These are phyloP conservation scores for Warburgia ugandensis DNA, from an alignment of 164 flowering plant genomes.

Conservation along the genomic window DNA sequence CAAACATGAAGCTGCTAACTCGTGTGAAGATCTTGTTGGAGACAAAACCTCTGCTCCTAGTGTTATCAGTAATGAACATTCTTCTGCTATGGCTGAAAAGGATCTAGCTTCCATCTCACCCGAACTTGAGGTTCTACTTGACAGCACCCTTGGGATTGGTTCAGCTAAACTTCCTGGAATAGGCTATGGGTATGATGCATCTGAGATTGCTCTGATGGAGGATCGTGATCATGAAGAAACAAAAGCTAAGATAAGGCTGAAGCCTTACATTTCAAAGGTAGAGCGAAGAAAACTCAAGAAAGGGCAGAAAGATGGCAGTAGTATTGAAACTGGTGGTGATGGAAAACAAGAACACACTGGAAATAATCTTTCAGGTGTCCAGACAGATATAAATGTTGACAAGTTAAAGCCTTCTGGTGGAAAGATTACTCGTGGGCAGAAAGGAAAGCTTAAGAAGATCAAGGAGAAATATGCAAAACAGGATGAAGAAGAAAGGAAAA, in stretches of 20 bases:
- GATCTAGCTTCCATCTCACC: slow-evolving; percentile 24
- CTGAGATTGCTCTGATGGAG: slow-evolving; percentile 28
- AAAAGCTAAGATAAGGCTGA: slow-evolving; percentile 38
- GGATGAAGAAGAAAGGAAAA: slow-evolving; percentile 87
- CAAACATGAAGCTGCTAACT: slow-evolving; percentile 5
- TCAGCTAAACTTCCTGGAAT: slow-evolving; percentile 36
- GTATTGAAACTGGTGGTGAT: slow-evolving; percentile 19
- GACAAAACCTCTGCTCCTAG: not conserved
- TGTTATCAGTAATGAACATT: slow-evolving; percentile 9
- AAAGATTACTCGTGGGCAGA: slow-evolving; percentile 77
- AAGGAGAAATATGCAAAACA: slow-evolving; percentile 93
- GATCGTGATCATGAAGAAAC: slow-evolving; percentile 31
- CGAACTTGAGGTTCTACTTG: slow-evolving; percentile 80
- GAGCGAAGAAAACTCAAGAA: slow-evolving; percentile 82
- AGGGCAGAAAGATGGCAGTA: slow-evolving; percentile 38
- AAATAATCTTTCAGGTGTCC: slow-evolving; percentile 13
- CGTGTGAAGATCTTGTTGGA: slow-evolving; percentile 17
- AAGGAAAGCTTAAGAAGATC: slow-evolving; percentile 82
- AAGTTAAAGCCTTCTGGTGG: slow-evolving; percentile 35
- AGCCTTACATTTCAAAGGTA: slow-evolving; percentile 79
- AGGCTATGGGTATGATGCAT: slow-evolving; percentile 25
- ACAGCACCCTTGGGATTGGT: slow-evolving; percentile 88
- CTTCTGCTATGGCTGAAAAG: slow-evolving; percentile 17
- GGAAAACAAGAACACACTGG: slow-evolving; percentile 30
- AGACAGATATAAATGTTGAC: slow-evolving; percentile 27